Base-by-base conservation (phyloP, 495 filamentous ascomycete genomes). In the Chlorociboria aeruginascens region DNA sequence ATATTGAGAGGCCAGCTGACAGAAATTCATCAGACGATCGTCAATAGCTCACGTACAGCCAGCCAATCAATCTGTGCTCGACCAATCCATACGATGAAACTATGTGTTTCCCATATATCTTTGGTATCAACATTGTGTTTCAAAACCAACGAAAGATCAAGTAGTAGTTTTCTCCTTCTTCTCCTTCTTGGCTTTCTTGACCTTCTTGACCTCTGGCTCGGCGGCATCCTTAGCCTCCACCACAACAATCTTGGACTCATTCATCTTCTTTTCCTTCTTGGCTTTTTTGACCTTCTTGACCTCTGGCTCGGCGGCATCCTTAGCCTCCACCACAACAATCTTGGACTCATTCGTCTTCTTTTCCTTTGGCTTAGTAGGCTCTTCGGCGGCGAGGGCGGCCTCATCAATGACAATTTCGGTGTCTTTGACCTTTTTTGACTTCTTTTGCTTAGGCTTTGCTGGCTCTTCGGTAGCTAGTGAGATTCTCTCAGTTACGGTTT, bases 251-350 rank as follows among this genome's bases (percentile, higher is more conserved):
- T 43, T 43, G 42, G 12, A 16, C 29, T 44, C 33, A 44, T 49
- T 46, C 11, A 51, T 42, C 14, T 51, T 40, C 37, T 48, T 40
- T 44, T 58, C 62, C 58, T 69, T n/a, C n/a, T 66, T n/a, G 45
- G 51, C 51, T 58, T 28, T n/a, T n/a, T n/a, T n/a, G n/a, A n/a
- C n/a, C n/a, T n/a, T n/a, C n/a, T n/a, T n/a, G n/a, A n/a, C n/a
- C n/a, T 3, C 13, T 33, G 43, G 32, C 43, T 46, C 36, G 12
- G 42, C 29, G 3, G 42, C 6, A 10, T 44, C 42, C 8, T 25
- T 46, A 16, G 30, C 30, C 7, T 29, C 17, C 16, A 34, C 43
- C 29, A 46, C 39, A 20, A 40, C 39, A 25, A 4, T 44, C 40
- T 43, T 43, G 42, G 12, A 16, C 29, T 44, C 33, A 44, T 49